Conservation (phyloP, 2,329 filamentous ascomycete genomes). For the Didymella exigua region DNA sequence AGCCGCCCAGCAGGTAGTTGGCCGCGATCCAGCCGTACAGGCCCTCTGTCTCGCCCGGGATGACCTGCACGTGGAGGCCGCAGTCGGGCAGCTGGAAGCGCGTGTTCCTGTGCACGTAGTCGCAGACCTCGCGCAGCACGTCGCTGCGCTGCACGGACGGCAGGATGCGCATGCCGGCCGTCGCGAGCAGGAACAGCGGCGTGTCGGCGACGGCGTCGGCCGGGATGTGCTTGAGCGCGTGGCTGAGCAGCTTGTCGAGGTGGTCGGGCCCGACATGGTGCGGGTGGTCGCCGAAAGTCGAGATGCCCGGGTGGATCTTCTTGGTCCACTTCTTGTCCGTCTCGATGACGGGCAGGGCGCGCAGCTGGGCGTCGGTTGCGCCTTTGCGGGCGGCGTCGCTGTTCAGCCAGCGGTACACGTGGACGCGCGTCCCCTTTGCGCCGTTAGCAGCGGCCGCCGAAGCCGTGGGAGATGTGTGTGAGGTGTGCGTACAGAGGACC, state of each 20-base stretch:
- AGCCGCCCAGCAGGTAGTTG: constrained; percentile 92
- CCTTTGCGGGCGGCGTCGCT: constrained; percentile 68
- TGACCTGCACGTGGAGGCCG: constrained; percentile 86
- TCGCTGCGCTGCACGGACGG: constrained; percentile 73
- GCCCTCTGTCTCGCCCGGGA: constrained; percentile 92
- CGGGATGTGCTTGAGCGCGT: constrained; percentile 81
- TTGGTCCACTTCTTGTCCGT: constrained; percentile 88
- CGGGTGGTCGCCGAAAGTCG: constrained; percentile 81
- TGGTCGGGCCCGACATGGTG: constrained; percentile 80
- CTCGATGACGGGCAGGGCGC: constrained; percentile 76
- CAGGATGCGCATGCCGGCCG: constrained; percentile 90
- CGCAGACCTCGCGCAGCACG: constrained; percentile 79
- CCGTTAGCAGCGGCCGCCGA: constrained; percentile 17
- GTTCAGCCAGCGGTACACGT: constrained; percentile 94
- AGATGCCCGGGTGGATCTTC: constrained; percentile 89
- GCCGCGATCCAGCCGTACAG: constrained; percentile 97
- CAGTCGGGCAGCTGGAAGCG: constrained; percentile 90
- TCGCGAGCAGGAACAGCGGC: constrained; percentile 93
- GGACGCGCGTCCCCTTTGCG: constrained; percentile 77
- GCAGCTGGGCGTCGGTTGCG: constrained; percentile 64
- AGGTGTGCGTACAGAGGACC: constrained; percentile 72
- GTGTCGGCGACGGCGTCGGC: constrained; percentile 78
- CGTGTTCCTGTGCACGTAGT: constrained; percentile 77
- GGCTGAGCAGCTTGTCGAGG: constrained; percentile 76
- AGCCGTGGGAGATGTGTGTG: not conserved